Evolutionary conservation across 306 rosid genomes (phyloP).

Genomic region (Prunus mongolica): DNA sequence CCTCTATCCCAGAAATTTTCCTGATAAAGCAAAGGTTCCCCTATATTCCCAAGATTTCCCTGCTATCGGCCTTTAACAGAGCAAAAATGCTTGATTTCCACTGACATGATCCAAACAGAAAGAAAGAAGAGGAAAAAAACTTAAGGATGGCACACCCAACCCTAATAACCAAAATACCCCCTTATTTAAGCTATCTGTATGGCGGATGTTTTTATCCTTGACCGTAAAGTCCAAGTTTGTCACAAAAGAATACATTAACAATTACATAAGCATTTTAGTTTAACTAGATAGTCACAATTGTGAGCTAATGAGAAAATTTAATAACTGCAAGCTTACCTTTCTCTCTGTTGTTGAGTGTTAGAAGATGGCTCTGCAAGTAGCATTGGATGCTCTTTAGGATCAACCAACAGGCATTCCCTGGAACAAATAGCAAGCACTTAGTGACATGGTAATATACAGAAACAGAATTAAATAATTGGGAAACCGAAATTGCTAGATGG

Average conservation of each 20-base stretch:
- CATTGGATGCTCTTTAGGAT: constrained; percentile 97
- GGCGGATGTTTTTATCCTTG: not conserved
- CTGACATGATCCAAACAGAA: too few species aligned
- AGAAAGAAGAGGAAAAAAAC: too few species aligned
- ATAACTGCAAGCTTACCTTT: constrained; percentile 48
- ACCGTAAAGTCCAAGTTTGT: not conserved
- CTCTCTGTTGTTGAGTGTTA: constrained; percentile 86
- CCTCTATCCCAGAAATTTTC: too few species aligned
- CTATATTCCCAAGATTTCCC: too few species aligned
- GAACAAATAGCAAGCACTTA: constrained; percentile 11
- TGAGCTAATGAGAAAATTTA: constrained; percentile 5
- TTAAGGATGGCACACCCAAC: too few species aligned
- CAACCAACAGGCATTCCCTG: constrained; percentile 89
- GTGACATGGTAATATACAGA: not conserved
- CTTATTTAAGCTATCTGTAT: too few species aligned
- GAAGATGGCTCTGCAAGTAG: constrained; percentile 96
- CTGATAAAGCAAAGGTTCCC: too few species aligned
- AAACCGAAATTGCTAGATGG: not conserved
- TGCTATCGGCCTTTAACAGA: too few species aligned
- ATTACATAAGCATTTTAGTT: not conserved
- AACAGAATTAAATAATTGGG: not conserved
- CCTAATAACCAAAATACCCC: too few species aligned
- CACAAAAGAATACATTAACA: not conserved
- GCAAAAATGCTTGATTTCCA: too few species aligned
- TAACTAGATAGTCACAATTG: not conserved